Evolutionary conservation across 768 basidiomycete species (phyloP).

Genomic region (Hygrocybe punicea): DNA sequence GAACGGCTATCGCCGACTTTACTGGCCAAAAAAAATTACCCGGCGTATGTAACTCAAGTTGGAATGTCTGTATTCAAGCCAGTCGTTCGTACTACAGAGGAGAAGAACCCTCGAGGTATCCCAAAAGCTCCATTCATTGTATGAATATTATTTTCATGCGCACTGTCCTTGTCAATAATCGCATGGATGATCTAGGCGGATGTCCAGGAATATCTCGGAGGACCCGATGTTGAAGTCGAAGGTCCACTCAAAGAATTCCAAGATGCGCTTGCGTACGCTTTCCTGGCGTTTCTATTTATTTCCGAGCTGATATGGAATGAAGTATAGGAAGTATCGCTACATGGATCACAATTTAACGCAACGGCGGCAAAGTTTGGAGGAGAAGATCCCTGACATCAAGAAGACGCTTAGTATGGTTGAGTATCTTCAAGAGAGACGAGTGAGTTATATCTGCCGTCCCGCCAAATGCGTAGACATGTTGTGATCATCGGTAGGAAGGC

Average conservation of each 20-base stretch:
- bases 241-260: slow-evolving; percentile 75
- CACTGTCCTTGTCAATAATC: background rate
- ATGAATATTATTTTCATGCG: slow-evolving; percentile 26
- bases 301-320: slow-evolving; percentile 27
- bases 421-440: slow-evolving; percentile 68
- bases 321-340: slow-evolving; percentile 92
- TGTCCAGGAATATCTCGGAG: slow-evolving; percentile 82
- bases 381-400: slow-evolving; percentile 94
- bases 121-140: slow-evolving; percentile 95
- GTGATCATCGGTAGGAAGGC: slow-evolving; percentile 48
- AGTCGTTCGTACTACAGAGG: background rate
- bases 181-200: slow-evolving; percentile 53
- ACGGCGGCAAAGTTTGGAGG: slow-evolving; percentile 73
- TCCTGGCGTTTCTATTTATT: slow-evolving; percentile 11
- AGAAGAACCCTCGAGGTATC: slow-evolving; percentile 80
- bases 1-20: background rate
- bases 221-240: slow-evolving; percentile 75
- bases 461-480: background rate
- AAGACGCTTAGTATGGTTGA: slow-evolving; percentile 91
- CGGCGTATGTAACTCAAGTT: background rate
- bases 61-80: background rate
- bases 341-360: slow-evolving; percentile 89
- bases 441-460: slow-evolving; percentile 32
- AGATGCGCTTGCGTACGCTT: slow-evolving; percentile 87
- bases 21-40: background rate